Base-by-base conservation (phyloP, 371 early-diverging fungal species). In the Mortierella sp. region DNA sequence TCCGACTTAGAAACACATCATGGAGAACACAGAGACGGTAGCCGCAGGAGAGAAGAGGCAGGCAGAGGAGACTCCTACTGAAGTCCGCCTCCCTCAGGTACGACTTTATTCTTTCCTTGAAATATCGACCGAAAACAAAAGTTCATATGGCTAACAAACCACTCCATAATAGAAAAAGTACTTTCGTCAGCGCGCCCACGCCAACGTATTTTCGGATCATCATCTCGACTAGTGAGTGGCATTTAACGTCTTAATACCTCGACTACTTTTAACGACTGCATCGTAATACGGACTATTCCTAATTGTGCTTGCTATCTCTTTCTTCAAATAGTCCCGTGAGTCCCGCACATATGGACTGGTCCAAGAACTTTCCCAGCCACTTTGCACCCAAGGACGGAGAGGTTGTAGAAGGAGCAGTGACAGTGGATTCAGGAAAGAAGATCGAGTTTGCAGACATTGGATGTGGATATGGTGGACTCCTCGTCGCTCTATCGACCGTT, bases 361-460 rank as follows among this genome's bases (percentile, higher is more conserved):
- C 92, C 14, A 84, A 83, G 62, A 94, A 95, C 84, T 99, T 93
- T 81, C 97, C 97, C 16, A 86, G 88, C 20, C 94, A 89, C 70
- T 93, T 91, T 75, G 84, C 86, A 62, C 80, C 83, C 11, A 87
- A 88, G 54, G 83, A 86, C 28, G 81, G 86, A 5, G 75, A 84
- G 62, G 84, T 79, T 45, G 76, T 74, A 40, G 75, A 74, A 3
- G 84, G 83, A 35, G 75, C 78, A n/a, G 67, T 76, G 16, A 52
- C 63, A 10, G 30, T 70, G 64, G 77, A 77, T 62, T 78, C 76
- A 14, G 77, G 77, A 68, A 83, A 83, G 61, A 86, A 92, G 62
- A 96, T 99, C 20, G 97, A 97, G 75, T 97, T 99, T 88, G 96
- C 98, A 10, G 99, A 99, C 86, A 94, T 99, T 78, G 99, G 99